These are phyloP conservation scores for Daldinia bambusicola DNA, from an alignment of 495 filamentous ascomycete genomes.

Conservation along the genomic window DNA sequence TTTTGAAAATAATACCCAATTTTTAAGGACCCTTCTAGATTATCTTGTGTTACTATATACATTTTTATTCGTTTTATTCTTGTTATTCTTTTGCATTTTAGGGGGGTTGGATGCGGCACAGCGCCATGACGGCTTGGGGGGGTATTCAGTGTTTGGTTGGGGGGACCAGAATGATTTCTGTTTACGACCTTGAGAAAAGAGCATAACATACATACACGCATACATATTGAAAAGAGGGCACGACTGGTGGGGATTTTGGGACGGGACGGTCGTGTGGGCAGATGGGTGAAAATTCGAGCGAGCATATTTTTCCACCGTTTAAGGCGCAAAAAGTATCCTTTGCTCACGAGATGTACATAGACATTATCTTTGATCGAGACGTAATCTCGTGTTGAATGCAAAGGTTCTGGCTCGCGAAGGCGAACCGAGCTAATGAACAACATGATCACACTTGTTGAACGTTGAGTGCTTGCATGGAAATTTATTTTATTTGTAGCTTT, in stretches of 20 bases:
- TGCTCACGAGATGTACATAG: conserved; percentile 40
- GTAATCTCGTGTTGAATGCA: conserved; percentile 33
- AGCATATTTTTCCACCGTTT: conserved; percentile 32
- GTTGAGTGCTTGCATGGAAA: conserved; percentile 14
- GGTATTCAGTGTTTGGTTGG: conserved; percentile 35
- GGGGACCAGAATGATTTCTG: conserved; percentile 40
- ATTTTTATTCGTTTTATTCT: conserved; percentile 18
- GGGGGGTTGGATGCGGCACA: conserved; percentile 33
- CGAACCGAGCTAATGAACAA: conserved; percentile 32
- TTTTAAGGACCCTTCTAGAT: conserved; percentile 34
- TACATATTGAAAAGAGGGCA: conserved; percentile 28
- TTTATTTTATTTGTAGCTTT: conserved; percentile 20
- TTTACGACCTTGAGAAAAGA: conserved; percentile 34
- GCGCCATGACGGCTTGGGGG: conserved; percentile 25
- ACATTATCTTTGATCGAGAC: conserved; percentile 34
- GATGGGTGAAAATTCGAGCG: conserved; percentile 26
- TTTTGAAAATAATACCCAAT: conserved; percentile 43
- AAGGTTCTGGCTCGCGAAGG: conserved; percentile 32
- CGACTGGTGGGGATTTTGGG: conserved; percentile 16
- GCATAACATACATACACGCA: conserved; percentile 33
- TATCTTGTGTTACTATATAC: conserved; percentile 45
- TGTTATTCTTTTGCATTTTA: conserved; percentile 27
- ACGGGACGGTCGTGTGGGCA: conserved; percentile 31
- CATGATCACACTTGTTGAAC: conserved; percentile 17
- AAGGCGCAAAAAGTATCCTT: conserved; percentile 23